Conservation (phyloP, 169 alveolate genomes). For the Babesia ovata region DNA sequence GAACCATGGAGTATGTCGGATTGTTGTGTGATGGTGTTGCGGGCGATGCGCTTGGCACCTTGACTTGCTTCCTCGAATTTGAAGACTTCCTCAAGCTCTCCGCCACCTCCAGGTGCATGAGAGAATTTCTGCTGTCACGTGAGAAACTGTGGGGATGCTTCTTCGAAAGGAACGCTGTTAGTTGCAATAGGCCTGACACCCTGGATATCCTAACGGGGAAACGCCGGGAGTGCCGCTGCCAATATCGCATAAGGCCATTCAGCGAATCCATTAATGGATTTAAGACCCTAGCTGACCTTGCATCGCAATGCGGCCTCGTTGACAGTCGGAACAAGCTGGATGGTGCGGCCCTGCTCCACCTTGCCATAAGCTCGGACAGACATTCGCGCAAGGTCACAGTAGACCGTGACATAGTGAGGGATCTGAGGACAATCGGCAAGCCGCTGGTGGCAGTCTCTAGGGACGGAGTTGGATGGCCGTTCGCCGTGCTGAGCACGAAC, state of each 20-base stretch:
- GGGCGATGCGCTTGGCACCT: constrained; percentile 14
- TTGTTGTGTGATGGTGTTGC: constrained; percentile 2
- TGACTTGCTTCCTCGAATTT: constrained; percentile 47
- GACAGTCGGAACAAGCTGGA: neutral
- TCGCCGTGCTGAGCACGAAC: constrained; percentile 13
- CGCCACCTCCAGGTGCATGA: constrained; percentile 23
- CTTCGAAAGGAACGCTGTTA: neutral
- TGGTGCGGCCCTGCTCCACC: constrained; percentile 1
- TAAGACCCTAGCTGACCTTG: neutral
- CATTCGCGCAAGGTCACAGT: neutral
- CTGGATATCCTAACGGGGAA: too few species aligned
- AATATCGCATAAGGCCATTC: neutral
- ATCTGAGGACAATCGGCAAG: neutral
- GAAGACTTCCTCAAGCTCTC: constrained; percentile 53
- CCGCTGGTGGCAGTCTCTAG: constrained; percentile 8
- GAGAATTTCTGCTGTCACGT: constrained; percentile 27
- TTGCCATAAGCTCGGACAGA: constrained; percentile 7
- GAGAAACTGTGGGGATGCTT: neutral
- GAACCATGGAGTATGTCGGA: too few species aligned
- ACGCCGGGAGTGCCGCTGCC: too few species aligned
- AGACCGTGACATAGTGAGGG: neutral
- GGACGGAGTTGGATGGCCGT: neutral
- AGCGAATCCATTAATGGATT: neutral
- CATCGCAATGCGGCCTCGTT: constrained; percentile 9
- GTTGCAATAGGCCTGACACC: neutral